A percentile compares a stretch with the other conserved stretches of the same genome.
Conservation (phyloP, 176 grass and related monocot species). For the Cenchrus fungigraminus region DNA sequence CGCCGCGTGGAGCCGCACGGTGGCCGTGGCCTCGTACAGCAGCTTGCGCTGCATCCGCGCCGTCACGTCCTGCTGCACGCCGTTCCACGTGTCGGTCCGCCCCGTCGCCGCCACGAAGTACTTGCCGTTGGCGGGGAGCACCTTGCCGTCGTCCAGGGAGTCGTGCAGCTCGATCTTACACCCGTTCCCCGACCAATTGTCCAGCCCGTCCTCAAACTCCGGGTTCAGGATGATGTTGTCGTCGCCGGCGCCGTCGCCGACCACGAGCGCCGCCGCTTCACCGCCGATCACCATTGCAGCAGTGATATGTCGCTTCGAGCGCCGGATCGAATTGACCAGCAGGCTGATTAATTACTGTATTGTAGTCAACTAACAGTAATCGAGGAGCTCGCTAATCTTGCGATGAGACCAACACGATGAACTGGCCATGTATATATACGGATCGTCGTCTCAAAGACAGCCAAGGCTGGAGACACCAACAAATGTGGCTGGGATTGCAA, state of each 20-base stretch:
- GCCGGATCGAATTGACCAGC: not conserved
- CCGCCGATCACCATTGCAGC: slow-evolving; percentile 33
- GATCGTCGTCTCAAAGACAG: slow-evolving; percentile 15
- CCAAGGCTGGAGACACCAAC: slow-evolving; percentile 17
- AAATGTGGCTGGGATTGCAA: slow-evolving; percentile 67
- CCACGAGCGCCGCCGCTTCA: not conserved
- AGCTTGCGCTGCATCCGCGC: slow-evolving; percentile 73
- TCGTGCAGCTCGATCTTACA: slow-evolving; percentile 82
- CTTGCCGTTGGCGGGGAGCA: slow-evolving; percentile 65
- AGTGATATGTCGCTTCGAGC: not conserved
- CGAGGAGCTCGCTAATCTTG: slow-evolving; percentile 2
- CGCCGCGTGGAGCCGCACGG: slow-evolving; percentile 52
- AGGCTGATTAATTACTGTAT: not conserved
- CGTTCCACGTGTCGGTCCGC: slow-evolving; percentile 71
- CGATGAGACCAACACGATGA: slow-evolving; percentile 29
- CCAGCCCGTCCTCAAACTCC: slow-evolving; percentile 77
- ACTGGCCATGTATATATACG: slow-evolving; percentile 49
- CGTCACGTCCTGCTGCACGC: slow-evolving; percentile 86
- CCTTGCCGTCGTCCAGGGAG: slow-evolving; percentile 75
- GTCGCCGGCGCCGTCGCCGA: slow-evolving; percentile 43
- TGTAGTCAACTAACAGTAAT: no score
- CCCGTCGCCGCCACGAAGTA: slow-evolving; percentile 75
- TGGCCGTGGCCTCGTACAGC: slow-evolving; percentile 62
- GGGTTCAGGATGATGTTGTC: slow-evolving; percentile 93
- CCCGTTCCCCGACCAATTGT: slow-evolving; percentile 74